Evolutionary conservation across 2,329 filamentous ascomycete species (phyloP).

Genomic region (Alternaria sp.): DNA sequence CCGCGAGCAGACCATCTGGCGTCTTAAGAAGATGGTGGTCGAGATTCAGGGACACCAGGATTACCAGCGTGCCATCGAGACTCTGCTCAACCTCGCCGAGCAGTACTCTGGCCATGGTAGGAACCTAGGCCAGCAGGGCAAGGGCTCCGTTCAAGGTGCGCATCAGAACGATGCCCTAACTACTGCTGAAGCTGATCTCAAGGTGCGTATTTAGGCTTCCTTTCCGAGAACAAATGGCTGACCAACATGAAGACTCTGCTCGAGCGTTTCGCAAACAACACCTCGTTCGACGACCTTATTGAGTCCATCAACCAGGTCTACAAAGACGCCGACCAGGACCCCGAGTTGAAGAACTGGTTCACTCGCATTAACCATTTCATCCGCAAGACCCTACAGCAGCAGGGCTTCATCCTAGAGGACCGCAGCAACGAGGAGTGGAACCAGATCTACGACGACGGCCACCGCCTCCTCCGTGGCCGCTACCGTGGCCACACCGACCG

Average conservation of each 20-base stretch:
- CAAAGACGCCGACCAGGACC: slow-evolving; percentile 82
- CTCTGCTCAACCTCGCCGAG: slow-evolving; percentile 83
- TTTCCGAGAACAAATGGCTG: slow-evolving; percentile 56
- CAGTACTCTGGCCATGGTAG: slow-evolving; percentile 81
- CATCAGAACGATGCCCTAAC: slow-evolving; percentile 70
- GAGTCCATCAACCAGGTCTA: slow-evolving; percentile 87
- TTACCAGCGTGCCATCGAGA: slow-evolving; percentile 90
- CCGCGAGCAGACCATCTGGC: slow-evolving; percentile 89
- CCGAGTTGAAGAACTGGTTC: slow-evolving; percentile 91
- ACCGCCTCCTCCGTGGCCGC: slow-evolving; percentile 85
- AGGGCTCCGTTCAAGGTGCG: slow-evolving; percentile 75
- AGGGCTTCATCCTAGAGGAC: slow-evolving; percentile 90
- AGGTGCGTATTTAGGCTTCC: slow-evolving; percentile 63
- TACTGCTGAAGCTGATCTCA: slow-evolving; percentile 79
- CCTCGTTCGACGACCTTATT: slow-evolving; percentile 86
- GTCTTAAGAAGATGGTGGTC: slow-evolving; percentile 96
- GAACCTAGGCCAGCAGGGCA: slow-evolving; percentile 68
- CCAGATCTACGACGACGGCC: slow-evolving; percentile 81
- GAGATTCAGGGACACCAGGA: slow-evolving; percentile 96
- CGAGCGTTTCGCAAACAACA: slow-evolving; percentile 95
- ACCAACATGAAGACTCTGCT: slow-evolving; percentile 74
- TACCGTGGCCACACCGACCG: slow-evolving; percentile 87
- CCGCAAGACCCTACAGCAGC: slow-evolving; percentile 82
- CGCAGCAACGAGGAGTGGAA: slow-evolving; percentile 83
- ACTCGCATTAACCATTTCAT: slow-evolving; percentile 78